Evolutionary conservation across 2,329 filamentous ascomycete genomes (phyloP).

Genomic region (Neofusicoccum parvum): DNA sequence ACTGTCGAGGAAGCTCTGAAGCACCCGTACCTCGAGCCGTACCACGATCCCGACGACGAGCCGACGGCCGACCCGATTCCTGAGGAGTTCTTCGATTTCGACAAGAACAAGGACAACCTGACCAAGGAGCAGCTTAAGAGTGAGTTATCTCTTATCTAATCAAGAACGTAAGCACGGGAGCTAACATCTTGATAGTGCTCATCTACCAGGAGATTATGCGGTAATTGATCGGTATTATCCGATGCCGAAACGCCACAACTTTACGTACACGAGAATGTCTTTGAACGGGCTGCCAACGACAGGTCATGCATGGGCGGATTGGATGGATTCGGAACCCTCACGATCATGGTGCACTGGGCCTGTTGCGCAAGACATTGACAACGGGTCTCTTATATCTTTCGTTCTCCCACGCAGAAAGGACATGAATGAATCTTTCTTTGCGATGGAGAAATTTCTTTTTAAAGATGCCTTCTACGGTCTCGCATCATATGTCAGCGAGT

Average conservation of each 20-base stretch:
- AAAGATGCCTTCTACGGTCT: conserved; percentile 6
- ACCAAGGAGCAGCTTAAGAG: conserved; percentile 98
- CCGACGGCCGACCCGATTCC: conserved; percentile 95
- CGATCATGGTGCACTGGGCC: conserved; percentile 7
- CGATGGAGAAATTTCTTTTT: conserved; percentile 4
- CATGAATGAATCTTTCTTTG: background rate
- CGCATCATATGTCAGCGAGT: conserved; percentile 8
- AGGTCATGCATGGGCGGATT: background rate
- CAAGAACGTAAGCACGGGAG: background rate
- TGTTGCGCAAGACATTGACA: background rate
- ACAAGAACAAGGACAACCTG: conserved; percentile 98
- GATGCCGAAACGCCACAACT: background rate
- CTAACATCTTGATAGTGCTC: conserved; percentile 56
- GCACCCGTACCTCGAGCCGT: conserved; percentile 97
- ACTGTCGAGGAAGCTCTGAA: conserved; percentile 96
- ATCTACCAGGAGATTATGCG: conserved; percentile 98
- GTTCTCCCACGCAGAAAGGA: background rate
- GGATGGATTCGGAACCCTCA: conserved; percentile 8
- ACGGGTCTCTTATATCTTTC: conserved; percentile 8
- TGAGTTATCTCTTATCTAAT: conserved; percentile 39
- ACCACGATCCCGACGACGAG: conserved; percentile 98
- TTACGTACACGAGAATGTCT: conserved; percentile 17
- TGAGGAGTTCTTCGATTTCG: conserved; percentile 99
- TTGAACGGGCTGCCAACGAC: conserved; percentile 1
- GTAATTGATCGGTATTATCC: conserved; percentile 41